A percentile compares a stretch with the other conserved stretches of the same genome.
Evolutionary conservation across 2,329 filamentous ascomycete species (phyloP).

Genomic region (Pseudopyricularia cyperi): DNA sequence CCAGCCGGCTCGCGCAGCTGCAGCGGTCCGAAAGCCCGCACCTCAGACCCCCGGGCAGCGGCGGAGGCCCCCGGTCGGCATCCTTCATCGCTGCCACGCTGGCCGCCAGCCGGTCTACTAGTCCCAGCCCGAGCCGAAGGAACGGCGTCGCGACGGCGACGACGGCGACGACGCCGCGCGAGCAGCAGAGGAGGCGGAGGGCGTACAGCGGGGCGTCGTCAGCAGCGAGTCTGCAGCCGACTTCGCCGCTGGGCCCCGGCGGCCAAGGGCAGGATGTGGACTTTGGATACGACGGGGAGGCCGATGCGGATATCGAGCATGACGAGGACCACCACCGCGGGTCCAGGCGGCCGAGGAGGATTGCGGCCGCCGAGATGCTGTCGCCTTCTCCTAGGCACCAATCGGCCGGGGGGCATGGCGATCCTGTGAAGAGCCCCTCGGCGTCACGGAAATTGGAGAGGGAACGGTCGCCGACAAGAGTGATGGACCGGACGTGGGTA

Average conservation of each 20-base stretch:
- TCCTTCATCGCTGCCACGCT: conserved; percentile 49
- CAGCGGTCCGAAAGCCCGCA: background rate
- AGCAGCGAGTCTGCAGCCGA: conserved; percentile 13
- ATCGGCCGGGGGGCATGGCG: conserved; percentile 9
- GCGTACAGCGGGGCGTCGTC: conserved; percentile 9
- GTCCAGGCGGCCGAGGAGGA: background rate
- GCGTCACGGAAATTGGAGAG: conserved; percentile 1
- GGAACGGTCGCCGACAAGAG: background rate
- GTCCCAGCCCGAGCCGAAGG: conserved; percentile 30
- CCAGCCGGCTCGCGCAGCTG: conserved; percentile 13
- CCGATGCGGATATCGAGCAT: background rate
- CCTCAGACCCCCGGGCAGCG: conserved; percentile 7
- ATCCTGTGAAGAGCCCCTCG: conserved; percentile 20
- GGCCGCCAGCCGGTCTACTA: conserved; percentile 48
- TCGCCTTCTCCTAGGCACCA: conserved; percentile 25
- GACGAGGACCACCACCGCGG: background rate
- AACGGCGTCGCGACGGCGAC: too few relatives aligned
- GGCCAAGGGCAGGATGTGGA: background rate
- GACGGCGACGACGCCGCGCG: background rate
- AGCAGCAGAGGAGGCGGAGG: background rate
- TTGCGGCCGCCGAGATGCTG: background rate
- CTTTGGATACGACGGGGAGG: background rate
- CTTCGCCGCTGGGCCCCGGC: background rate
- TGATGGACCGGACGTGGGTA: background rate
- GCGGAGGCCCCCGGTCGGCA: conserved; percentile 23